phyloP scores from a whole-genome alignment of 2,329 filamentous ascomycete species.

The Catunica adiposa region DNA sequence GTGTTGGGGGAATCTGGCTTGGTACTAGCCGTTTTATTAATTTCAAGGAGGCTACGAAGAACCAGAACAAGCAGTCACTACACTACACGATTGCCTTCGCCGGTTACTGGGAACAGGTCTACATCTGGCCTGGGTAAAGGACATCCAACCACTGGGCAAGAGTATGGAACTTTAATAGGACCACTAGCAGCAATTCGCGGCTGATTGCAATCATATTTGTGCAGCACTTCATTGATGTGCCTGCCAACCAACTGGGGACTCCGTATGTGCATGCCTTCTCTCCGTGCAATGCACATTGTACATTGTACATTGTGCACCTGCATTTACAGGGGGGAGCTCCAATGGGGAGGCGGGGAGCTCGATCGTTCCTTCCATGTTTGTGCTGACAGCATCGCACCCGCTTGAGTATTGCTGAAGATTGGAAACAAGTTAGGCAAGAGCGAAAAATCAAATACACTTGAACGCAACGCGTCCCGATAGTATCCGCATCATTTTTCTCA shows the following conservation, averaged over 20 bases:
- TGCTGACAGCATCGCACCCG: no score
- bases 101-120: background rate
- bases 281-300: no score
- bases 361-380: background rate
- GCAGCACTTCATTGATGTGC: background rate
- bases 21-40: background rate
- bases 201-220: background rate
- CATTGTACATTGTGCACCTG: background rate
- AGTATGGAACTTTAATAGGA: background rate
- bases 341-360: background rate
- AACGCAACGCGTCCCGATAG: no score
- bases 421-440: no score
- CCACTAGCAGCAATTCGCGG: background rate
- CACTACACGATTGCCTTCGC: background rate
- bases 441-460: no score
- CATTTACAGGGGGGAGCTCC: background rate
- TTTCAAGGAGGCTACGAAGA: slow-evolving; percentile 1
- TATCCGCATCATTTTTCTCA: no score
- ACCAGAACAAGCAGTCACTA: no score
- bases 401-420: no score
- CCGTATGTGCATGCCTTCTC: no score
- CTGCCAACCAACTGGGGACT: no score
- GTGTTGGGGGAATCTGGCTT: no score
- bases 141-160: background rate
- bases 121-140: background rate